Base-by-base conservation (phyloP, 352 stramenopile genomes). In the Phytophthora aleatoria region DNA sequence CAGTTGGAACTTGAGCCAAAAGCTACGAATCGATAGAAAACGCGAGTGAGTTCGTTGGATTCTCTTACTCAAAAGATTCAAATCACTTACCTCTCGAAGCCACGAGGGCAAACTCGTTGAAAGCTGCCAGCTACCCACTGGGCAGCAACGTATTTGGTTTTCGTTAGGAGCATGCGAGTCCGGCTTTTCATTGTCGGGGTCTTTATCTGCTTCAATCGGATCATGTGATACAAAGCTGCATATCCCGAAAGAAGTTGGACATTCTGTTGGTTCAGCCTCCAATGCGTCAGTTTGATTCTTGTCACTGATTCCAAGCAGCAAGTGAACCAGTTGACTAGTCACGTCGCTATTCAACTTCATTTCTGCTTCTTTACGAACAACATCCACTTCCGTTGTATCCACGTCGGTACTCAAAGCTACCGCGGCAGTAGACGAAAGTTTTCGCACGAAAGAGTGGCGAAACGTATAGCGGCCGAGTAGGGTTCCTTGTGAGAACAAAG, bases 381-480 rank as follows among this genome's bases (percentile, higher is more conserved):
- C 15, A 16, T 41, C 42, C 43, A n/a, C 24, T 15, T 51, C 31
- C 15, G 5, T 26, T 26, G 36, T 11, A 10, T 59, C 31, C 15
- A 7, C 10, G 15, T 24, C 20, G 5, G 45, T 42, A 36, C n/a
- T 8, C 3, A 57, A 26, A 41, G 10, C n/a, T 31, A 30, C 2
- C 1, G 12, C 5, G 38, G 2, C 15, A 52, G 15, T 12, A 9
- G 10, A 11, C 5, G 12, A 6, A 50, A 39, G 33, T 24, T 59
- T 58, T 45, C 54, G 16, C 3, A 77, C 36, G 16, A 72, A 75
- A 9, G 35, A 59, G 28, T 84, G 70, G 2, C 41, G 60, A 36
- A 76, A 84, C 1, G 63, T 58, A 36, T 76, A 82, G 38, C 39
- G 56, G n/a, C 45, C 59, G 10, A 77, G 66, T 7, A 84, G 26